phyloP scores from a whole-genome alignment of 129 eudicot genomes.

The Centella asiatica region DNA sequence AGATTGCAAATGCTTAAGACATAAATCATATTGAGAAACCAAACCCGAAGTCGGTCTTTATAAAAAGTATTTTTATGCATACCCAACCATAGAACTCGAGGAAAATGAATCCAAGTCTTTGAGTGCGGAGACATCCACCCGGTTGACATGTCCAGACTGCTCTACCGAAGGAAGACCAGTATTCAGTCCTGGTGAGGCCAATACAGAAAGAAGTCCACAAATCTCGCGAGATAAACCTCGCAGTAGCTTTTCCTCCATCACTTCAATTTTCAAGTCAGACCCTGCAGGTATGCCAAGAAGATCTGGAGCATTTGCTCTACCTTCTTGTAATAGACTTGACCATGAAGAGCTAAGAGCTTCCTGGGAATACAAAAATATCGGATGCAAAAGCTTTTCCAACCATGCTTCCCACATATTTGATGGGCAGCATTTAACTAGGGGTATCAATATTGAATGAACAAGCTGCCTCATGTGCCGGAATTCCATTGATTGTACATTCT shows the following conservation, averaged over 20 bases:
- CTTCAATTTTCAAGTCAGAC: constrained; percentile 81
- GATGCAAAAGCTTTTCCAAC: constrained; percentile 79
- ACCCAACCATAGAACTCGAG: constrained; percentile 74
- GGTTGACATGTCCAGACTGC: constrained; percentile 42
- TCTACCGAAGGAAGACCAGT: constrained; percentile 57
- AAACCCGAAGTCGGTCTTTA: constrained; percentile 8
- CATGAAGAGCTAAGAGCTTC: constrained; percentile 77
- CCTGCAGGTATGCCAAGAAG: constrained; percentile 47
- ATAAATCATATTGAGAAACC: not conserved
- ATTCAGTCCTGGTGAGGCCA: constrained; percentile 63
- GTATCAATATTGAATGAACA: constrained; percentile 62
- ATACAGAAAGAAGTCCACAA: constrained; percentile 52
- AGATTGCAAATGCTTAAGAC: not conserved
- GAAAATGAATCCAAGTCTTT: constrained; percentile 53
- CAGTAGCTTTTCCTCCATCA: constrained; percentile 95
- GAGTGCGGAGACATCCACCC: constrained; percentile 40
- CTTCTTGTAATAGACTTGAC: constrained; percentile 76
- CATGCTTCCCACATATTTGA: constrained; percentile 66
- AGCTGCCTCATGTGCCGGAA: constrained; percentile 85
- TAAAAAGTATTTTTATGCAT: constrained; percentile 14
- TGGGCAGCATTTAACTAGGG: constrained; percentile 72
- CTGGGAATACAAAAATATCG: constrained; percentile 46
- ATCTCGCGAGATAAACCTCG: constrained; percentile 87
- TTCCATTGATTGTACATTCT: constrained; percentile 82
- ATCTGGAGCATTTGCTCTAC: constrained; percentile 91